phyloP scores from a whole-genome alignment of 2,329 filamentous ascomycete genomes.

The Neofusicoccum ribis region DNA sequence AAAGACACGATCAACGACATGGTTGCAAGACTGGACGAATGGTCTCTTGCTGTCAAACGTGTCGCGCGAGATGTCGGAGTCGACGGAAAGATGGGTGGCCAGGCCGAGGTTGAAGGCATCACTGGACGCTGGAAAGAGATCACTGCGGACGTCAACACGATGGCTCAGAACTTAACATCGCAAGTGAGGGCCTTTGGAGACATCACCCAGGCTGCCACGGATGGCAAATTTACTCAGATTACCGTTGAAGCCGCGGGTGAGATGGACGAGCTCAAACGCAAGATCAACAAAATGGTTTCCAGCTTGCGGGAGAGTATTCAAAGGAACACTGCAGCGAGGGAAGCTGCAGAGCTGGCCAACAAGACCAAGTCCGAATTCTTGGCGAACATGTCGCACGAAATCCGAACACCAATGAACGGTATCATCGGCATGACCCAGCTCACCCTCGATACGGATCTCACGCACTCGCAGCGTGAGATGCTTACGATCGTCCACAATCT shows the following conservation, averaged over 20 bases:
- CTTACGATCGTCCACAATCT: conserved; percentile 96
- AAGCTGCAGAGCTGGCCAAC: conserved; percentile 94
- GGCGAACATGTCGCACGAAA: conserved; percentile 99
- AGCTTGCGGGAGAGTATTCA: conserved; percentile 95
- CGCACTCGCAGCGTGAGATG: conserved; percentile 96
- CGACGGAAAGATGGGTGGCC: conserved; percentile 97
- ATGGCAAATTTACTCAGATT: conserved; percentile 95
- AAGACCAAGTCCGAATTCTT: conserved; percentile 98
- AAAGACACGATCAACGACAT: conserved; percentile 99
- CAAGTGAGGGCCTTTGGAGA: conserved; percentile 98
- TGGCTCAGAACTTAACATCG: conserved; percentile 80
- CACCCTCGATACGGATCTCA: conserved; percentile 89
- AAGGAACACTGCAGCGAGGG: conserved; percentile 90
- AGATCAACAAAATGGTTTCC: conserved; percentile 99
- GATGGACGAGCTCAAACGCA: conserved; percentile 98
- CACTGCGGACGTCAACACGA: conserved; percentile 93
- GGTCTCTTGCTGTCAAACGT: conserved; percentile 93
- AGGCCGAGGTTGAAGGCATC: conserved; percentile 90
- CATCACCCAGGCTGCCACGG: conserved; percentile 96
- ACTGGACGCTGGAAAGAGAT: conserved; percentile 98
- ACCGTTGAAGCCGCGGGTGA: conserved; percentile 97
- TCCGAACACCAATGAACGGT: conserved; percentile 94
- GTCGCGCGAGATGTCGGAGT: conserved; percentile 96
- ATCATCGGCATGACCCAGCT: conserved; percentile 98
- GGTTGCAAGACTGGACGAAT: conserved; percentile 92